phyloP scores from a whole-genome alignment of 192 early-diverging fungal genomes.

The Dissophora ornata region DNA sequence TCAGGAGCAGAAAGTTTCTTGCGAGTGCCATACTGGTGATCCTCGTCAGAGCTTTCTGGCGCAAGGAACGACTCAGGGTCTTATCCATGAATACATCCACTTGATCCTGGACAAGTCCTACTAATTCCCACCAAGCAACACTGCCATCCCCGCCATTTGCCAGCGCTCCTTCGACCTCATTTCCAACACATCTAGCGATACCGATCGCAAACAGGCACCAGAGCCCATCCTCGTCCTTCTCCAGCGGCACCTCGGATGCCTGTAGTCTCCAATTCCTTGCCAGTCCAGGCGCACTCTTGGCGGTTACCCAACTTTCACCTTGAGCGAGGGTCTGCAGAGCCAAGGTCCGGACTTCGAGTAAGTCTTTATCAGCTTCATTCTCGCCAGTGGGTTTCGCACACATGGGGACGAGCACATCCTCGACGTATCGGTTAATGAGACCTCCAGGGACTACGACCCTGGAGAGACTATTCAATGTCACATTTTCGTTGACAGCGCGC shows the following conservation, averaged over 20 bases:
- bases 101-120: conserved; percentile 28
- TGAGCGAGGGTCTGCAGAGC: conserved; percentile 19
- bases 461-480: conserved; percentile 20
- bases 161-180: conserved; percentile 18
- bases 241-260: conserved; percentile 9
- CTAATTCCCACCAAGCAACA: conserved; percentile 29
- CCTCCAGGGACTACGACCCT: conserved; percentile 11
- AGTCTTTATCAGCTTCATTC: conserved; percentile 10
- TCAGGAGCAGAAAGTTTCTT: not conserved
- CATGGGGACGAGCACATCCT: conserved; percentile 30
- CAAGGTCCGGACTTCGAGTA: conserved; percentile 19
- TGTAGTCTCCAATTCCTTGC: conserved; percentile 29
- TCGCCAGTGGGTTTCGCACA: conserved; percentile 7
- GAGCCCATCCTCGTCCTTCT: conserved; percentile 11
- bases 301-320: conserved; percentile 23
- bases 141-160: conserved; percentile 3
- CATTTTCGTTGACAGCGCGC: not conserved
- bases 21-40: conserved; percentile 9
- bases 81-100: conserved; percentile 35
- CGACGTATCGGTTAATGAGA: conserved; percentile 32
- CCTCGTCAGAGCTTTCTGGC: conserved; percentile 20
- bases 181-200: conserved; percentile 17
- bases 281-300: conserved; percentile 13
- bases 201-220: conserved; percentile 13
- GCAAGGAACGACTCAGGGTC: conserved; percentile 11